Evolutionary conservation across 768 basidiomycete genomes (phyloP).

Genomic region (Mycena maculata): DNA sequence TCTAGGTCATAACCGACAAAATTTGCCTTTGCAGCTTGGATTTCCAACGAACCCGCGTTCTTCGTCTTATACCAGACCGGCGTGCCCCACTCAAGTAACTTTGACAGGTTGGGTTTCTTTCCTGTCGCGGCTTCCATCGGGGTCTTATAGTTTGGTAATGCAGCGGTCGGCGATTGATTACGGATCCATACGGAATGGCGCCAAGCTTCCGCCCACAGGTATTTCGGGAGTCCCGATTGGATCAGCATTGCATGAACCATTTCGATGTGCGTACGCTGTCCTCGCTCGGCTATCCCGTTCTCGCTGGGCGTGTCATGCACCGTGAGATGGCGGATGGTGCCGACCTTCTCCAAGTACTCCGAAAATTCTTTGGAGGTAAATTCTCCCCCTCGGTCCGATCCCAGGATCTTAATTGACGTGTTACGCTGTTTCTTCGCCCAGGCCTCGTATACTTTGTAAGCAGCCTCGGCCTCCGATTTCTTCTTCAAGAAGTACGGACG

Average conservation of each 20-base stretch:
- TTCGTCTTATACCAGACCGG: too few relatives aligned
- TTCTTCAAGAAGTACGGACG: neutral
- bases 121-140: neutral
- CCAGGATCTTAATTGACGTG: neutral
- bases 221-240: conserved; percentile 21
- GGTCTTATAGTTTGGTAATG: neutral
- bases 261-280: conserved; percentile 26
- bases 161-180: conserved; percentile 10
- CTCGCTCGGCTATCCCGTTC: conserved; percentile 37
- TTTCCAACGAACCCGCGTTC: too few relatives aligned
- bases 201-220: conserved; percentile 37
- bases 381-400: conserved; percentile 37
- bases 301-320: too few relatives aligned
- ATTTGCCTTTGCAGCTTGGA: too few relatives aligned
- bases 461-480: neutral
- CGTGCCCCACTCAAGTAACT: too few relatives aligned
- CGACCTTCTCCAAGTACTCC: conserved; percentile 14
- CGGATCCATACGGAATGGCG: conserved; percentile 22
- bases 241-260: conserved; percentile 35
- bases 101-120: too few relatives aligned
- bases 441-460: neutral
- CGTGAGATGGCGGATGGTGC: conserved; percentile 34
- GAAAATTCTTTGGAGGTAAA: conserved; percentile 37
- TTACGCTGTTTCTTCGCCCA: neutral
- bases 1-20: too few relatives aligned